phyloP scores from a whole-genome alignment of 306 rosid species.

The Cucurbita moschata region DNA sequence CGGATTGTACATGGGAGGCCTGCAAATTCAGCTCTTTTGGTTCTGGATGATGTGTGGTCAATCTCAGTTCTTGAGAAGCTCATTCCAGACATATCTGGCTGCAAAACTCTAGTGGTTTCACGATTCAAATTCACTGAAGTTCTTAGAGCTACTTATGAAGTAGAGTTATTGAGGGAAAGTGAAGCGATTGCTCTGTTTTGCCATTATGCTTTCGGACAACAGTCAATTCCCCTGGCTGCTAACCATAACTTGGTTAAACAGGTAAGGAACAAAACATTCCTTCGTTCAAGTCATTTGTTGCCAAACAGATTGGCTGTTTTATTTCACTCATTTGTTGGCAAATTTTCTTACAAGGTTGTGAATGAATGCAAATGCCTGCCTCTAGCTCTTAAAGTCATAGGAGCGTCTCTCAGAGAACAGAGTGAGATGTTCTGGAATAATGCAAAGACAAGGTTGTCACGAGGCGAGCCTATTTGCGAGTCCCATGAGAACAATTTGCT shows the following conservation, averaged over 20 bases:
- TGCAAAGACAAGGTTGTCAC: slow-evolving; percentile 55
- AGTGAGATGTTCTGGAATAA: slow-evolving; percentile 58
- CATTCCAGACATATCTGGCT: slow-evolving; percentile 40
- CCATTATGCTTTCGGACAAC: slow-evolving; percentile 77
- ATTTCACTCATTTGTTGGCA: background rate
- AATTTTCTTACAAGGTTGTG: slow-evolving; percentile 35
- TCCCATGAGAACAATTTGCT: slow-evolving; percentile 49
- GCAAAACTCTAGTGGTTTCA: slow-evolving; percentile 62
- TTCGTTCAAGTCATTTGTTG: background rate
- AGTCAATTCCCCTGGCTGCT: slow-evolving; percentile 41
- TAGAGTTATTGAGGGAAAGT: slow-evolving; percentile 52
- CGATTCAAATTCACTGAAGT: slow-evolving; percentile 39
- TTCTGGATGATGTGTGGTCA: slow-evolving; percentile 83
- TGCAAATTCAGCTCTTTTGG: slow-evolving; percentile 34
- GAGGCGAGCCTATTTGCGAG: slow-evolving; percentile 62
- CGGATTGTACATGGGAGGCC: slow-evolving; percentile 26
- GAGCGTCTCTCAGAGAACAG: slow-evolving; percentile 64
- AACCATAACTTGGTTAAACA: slow-evolving; percentile 59
- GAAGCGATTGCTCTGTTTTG: slow-evolving; percentile 73
- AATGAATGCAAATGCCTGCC: slow-evolving; percentile 82
- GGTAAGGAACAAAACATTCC: slow-evolving; percentile 23
- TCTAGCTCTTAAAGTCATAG: slow-evolving; percentile 82
- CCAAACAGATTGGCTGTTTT: background rate
- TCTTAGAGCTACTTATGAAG: slow-evolving; percentile 32
- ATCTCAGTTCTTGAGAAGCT: slow-evolving; percentile 36